Conservation (phyloP, 169 alveolate genomes). For the Babesia gibsoni region DNA sequence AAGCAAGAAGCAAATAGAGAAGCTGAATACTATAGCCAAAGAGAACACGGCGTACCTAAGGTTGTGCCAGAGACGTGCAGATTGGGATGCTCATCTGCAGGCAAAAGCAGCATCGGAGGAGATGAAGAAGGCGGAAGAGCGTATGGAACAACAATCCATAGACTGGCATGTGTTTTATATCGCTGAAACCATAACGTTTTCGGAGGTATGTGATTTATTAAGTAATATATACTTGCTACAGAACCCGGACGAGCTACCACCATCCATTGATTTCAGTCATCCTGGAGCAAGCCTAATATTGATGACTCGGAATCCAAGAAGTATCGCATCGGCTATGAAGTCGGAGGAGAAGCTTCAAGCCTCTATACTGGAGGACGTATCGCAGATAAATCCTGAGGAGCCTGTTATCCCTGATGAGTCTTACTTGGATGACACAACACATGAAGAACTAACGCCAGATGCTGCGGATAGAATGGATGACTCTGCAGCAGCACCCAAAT, state of each 20-base stretch:
- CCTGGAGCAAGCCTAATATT: conserved; percentile 37
- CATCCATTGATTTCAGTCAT: conserved; percentile 53
- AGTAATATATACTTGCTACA: background rate
- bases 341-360: background rate
- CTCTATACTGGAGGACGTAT: background rate
- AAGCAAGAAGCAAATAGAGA: conserved; percentile 80
- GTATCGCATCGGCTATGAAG: conserved; percentile 16
- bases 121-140: conserved; percentile 75
- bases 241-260: conserved; percentile 44
- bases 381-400: conserved; percentile 11
- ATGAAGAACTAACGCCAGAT: background rate
- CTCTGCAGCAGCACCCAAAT: conserved; percentile 15
- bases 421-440: background rate
- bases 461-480: conserved; percentile 2
- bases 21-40: conserved; percentile 77
- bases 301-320: conserved; percentile 23
- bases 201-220: conserved; percentile 7
- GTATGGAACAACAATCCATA: conserved; percentile 77
- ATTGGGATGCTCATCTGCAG: conserved; percentile 83
- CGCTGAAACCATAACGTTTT: conserved; percentile 86
- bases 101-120: conserved; percentile 80
- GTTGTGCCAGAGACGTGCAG: conserved; percentile 68
- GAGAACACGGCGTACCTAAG: conserved; percentile 73
- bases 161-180: conserved; percentile 90
- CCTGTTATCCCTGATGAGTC: background rate